Conservation (phyloP, 257 asterid species). For the Petunia secreta region DNA sequence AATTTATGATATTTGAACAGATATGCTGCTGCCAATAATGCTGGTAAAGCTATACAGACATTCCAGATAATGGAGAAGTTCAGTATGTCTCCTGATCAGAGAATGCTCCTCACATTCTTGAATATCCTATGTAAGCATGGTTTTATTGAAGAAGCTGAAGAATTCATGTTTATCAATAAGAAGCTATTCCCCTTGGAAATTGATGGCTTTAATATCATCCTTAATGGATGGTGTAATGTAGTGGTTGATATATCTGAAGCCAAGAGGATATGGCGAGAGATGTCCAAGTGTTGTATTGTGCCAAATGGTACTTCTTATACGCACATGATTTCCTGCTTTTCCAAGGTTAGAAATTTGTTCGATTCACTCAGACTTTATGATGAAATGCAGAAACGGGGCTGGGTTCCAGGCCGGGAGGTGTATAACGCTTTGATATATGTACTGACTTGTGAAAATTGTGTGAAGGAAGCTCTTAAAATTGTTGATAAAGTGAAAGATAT, state of each 20-base stretch:
- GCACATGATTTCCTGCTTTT: slow-evolving; percentile 80
- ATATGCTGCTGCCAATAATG: slow-evolving; percentile 68
- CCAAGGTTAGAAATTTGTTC: slow-evolving; percentile 68
- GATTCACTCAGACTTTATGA: slow-evolving; percentile 83
- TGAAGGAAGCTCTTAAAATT: slow-evolving; percentile 68
- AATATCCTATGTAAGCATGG: slow-evolving; percentile 78
- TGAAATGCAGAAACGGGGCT: slow-evolving; percentile 87
- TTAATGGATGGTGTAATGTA: slow-evolving; percentile 84
- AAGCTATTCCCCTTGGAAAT: slow-evolving; percentile 83
- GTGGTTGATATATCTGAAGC: slow-evolving; percentile 68
- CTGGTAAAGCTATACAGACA: slow-evolving; percentile 71
- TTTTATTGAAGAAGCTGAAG: slow-evolving; percentile 92
- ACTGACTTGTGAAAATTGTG: slow-evolving; percentile 71
- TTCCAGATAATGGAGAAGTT: slow-evolving; percentile 82
- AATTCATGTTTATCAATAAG: slow-evolving; percentile 72
- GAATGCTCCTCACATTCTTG: slow-evolving; percentile 59
- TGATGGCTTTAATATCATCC: slow-evolving; percentile 78
- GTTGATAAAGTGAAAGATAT: slow-evolving; percentile 63
- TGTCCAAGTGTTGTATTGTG: slow-evolving; percentile 80
- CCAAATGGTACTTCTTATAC: slow-evolving; percentile 72
- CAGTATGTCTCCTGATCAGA: slow-evolving; percentile 70
- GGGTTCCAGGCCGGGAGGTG: slow-evolving; percentile 65
- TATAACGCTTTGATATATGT: slow-evolving; percentile 76
- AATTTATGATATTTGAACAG: slow-evolving; percentile 36
- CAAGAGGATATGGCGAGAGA: slow-evolving; percentile 93